Percentiles rank a stretch among this genome's conserved stretches.
Evolutionary conservation across 2,329 filamentous ascomycete genomes (phyloP).

Genomic region (Sporothrix mexicana): DNA sequence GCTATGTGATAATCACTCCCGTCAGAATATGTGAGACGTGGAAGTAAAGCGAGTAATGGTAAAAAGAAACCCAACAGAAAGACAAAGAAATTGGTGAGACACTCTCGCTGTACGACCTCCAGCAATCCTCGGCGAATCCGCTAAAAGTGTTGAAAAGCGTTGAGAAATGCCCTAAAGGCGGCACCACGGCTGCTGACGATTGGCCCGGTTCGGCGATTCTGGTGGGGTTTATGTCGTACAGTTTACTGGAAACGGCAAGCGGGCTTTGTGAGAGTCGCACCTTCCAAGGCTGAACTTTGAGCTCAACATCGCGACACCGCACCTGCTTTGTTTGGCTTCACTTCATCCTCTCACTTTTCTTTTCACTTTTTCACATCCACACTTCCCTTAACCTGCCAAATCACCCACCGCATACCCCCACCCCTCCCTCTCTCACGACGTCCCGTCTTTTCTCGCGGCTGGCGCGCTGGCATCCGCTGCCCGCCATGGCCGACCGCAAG

Average conservation of each 20-base stretch:
- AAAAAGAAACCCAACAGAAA: neutral
- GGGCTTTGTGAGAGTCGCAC: neutral
- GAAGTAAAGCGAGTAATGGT: neutral
- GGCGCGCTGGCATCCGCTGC: conserved; percentile 1
- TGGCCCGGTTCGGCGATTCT: neutral
- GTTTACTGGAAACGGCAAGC: neutral
- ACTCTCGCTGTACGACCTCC: neutral
- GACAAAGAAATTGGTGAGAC: neutral
- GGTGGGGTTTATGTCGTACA: too few relatives aligned
- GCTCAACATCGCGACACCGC: neutral
- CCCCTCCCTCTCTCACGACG: neutral
- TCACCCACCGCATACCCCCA: neutral
- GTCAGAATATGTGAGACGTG: neutral
- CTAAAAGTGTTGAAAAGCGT: neutral
- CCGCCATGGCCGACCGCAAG: conserved; percentile 42
- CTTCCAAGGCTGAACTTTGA: neutral
- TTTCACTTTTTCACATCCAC: neutral
- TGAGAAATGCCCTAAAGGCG: neutral
- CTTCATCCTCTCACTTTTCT: neutral
- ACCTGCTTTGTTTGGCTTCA: neutral
- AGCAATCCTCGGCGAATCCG: neutral
- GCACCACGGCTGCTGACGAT: neutral
- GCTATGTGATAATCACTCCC: too few relatives aligned
- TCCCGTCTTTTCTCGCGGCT: neutral
- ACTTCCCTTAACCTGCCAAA: neutral